A percentile compares a stretch with the other conserved stretches of the same genome.
phyloP scores from a whole-genome alignment of 768 basidiomycete genomes.

The Russula dissimulans region DNA sequence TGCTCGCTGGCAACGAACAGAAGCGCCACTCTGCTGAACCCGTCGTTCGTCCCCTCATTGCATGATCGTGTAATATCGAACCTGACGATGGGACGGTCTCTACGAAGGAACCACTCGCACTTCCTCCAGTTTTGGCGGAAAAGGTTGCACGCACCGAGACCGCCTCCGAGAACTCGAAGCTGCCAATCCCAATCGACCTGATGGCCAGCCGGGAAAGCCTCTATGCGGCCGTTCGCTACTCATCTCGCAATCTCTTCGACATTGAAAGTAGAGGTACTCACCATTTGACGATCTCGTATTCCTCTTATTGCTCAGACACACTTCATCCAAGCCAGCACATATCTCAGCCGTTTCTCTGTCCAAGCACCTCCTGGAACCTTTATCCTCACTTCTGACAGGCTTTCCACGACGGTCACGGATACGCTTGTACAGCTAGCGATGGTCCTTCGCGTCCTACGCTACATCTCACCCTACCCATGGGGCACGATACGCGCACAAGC shows the following conservation, averaged over 20 bases:
- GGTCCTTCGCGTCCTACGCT: conserved; percentile 47
- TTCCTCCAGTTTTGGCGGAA: conserved; percentile 3
- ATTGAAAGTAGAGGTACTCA: conserved; percentile 13
- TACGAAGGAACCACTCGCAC: not conserved
- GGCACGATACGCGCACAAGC: conserved; percentile 58
- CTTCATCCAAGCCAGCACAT: conserved; percentile 9
- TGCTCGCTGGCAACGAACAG: conserved; percentile 24
- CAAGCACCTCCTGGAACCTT: conserved; percentile 25
- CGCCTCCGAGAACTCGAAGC: conserved; percentile 6
- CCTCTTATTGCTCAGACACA: not conserved
- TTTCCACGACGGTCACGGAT: conserved; percentile 14
- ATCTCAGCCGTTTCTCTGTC: conserved; percentile 14
- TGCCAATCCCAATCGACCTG: conserved; percentile 5
- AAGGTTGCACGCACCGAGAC: not conserved
- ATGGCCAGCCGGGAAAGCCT: conserved; percentile 10
- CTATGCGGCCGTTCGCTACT: not conserved
- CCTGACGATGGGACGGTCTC: not conserved
- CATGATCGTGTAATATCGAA: not conserved
- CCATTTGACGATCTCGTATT: not conserved
- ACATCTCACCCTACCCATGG: conserved; percentile 69
- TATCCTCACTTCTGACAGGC: conserved; percentile 19
- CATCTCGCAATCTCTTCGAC: conserved; percentile 9
- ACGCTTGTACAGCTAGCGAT: conserved; percentile 21
- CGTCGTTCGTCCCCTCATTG: not conserved
- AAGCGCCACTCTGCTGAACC: not conserved